Base-by-base conservation (phyloP, 2,329 filamentous ascomycete genomes). In the Phaeomoniella chlamydospora region DNA sequence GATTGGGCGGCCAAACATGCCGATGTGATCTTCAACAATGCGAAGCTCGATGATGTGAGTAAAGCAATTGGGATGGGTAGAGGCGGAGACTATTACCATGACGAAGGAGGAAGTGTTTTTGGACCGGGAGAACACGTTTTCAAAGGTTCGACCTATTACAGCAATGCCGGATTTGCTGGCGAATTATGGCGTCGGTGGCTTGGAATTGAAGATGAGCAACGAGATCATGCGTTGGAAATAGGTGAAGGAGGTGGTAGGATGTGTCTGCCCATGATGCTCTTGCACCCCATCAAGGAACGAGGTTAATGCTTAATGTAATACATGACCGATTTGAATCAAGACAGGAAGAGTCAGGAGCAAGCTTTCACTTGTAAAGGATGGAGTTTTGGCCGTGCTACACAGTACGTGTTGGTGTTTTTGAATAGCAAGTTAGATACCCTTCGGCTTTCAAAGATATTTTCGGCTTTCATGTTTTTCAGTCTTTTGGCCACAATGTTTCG, bases 111-210 rank as follows among this genome's bases (percentile, higher is more conserved):
- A 3, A 58, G 51, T 13, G 61, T 69, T 4, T 70, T 69, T 45
- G 67, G 69, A 16, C 65, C 68, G 39, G 48, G 64, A 1, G 65
- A 70, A 49, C 65, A 70, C 42, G 69, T 70, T 37, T 70, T 71
- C 45, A 44, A 59, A 0, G 67, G 67, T 2, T 63, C 61, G 6
- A 70, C 57, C 2, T 71, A 67, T 63, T 70, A 70, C 45, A 70
- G 68, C 37, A 56, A 70, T 40, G 64, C 66, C 1, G 65, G 61
- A 0, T 66, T 67, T 41, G 59, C 65, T 9, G 61, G 63, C 3
- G 71, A 70, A 45, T 41, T 74, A 18, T 74, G 67, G 64, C 65
- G 65, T 48, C 46, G 69, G 5, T 74, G 70, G 70, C 47, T 73
- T 29, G 70, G 70, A 4, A 36, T 38, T 33, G 45, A 48, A 30